Evolutionary conservation across 495 filamentous ascomycete genomes (phyloP), one percentile per base, ranked within the genome.

Genomic region (Aspergillus conjunctus): DNA sequence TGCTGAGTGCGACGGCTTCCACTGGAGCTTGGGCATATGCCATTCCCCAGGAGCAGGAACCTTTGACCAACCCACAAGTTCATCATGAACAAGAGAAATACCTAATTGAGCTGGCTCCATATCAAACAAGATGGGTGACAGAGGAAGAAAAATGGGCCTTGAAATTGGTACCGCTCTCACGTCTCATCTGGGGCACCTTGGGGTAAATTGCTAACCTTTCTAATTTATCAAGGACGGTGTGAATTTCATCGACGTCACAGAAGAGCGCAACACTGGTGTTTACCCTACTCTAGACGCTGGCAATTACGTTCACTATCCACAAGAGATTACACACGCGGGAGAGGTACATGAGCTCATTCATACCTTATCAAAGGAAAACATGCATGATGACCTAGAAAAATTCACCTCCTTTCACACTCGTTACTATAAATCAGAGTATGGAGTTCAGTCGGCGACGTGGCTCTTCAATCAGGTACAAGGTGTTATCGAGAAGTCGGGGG

Each of bases 101-200:
- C 67, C 81, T 94, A 34, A 88, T 98, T 60, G 93, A 98, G 79
- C 75, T 96, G n/a, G 79, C 84, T 15, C 93, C 92, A n/a, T 91
- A 90, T 59, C 82, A 91, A 64, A 92, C 85, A 21, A 74, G 79
- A 76, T 95, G 90, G 89, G 87, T 97, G 22, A 93, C 90, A 0
- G 93, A 98, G 66, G 91, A 96, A 31, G 87, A 96, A 77, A 98
- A 98, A 76, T 97, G 95, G 90, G 85, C 83, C 63, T 78, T 98
- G 60, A 87, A 90, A 72, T 79, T 92, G 64, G 92, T 96, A 83
- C 57, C 87, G 74, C 22, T 60, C 55, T 45, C 56, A 12, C 39
- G 11, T 21, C 8, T 11, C 48, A 4, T 48, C 20, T 12, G 15
- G 30, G 20, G 56, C 14, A 5, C 30, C 1, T 20, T 30, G 14